These are phyloP conservation scores for Helichrysum umbraculigerum DNA, from an alignment of 129 eudicot species.

Conservation along the genomic window DNA sequence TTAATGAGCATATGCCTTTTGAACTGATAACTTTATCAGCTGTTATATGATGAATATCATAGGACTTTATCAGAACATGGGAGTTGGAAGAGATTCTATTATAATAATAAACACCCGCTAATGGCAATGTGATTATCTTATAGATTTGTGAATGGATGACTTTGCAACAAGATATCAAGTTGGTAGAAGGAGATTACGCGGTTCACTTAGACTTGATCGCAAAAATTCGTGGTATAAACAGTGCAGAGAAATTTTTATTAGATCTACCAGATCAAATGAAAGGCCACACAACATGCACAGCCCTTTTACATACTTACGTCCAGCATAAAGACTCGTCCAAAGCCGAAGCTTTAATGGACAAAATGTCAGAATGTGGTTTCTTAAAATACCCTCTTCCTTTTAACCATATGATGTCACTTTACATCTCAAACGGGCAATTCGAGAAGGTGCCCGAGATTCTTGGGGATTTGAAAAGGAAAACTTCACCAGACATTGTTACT, in stretches of 20 bases:
- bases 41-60: not conserved
- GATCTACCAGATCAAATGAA: conserved; percentile 81
- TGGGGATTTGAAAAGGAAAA: conserved; percentile 51
- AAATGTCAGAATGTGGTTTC: conserved; percentile 80
- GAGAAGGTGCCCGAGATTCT: conserved; percentile 62
- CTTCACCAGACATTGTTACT: conserved; percentile 80
- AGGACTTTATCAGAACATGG: not conserved
- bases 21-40: not conserved
- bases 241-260: conserved; percentile 86
- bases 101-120: not conserved
- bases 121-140: conserved; percentile 13
- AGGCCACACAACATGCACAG: conserved; percentile 63
- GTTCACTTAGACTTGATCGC: conserved; percentile 88
- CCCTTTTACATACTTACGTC: conserved; percentile 84
- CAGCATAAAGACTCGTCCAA: conserved; percentile 57
- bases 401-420: conserved; percentile 75
- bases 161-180: conserved; percentile 74
- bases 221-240: conserved; percentile 82
- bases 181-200: conserved; percentile 82
- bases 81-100: not conserved
- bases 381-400: conserved; percentile 69
- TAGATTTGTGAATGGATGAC: conserved; percentile 99
- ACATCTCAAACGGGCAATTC: conserved; percentile 62
- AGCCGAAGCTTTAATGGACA: conserved; percentile 79
- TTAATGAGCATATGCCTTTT: not conserved